These are phyloP conservation scores for Ophiocordyceps camponoti-leonardi DNA, from an alignment of 2,329 filamentous ascomycete species.

Conservation along the genomic window DNA sequence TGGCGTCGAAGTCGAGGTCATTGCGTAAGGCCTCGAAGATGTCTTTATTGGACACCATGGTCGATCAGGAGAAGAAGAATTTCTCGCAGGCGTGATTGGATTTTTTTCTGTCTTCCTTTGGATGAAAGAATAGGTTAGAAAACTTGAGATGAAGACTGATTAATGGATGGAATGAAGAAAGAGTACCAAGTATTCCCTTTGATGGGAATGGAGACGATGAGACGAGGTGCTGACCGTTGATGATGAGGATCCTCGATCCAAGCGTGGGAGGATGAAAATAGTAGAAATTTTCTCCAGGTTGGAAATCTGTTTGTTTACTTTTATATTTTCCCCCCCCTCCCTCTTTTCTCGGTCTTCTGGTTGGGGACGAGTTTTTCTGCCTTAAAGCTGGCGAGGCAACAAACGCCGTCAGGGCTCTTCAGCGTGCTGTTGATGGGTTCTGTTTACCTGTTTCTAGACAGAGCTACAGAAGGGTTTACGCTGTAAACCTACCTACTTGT, in stretches of 20 bases:
- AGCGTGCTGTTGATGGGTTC: not conserved
- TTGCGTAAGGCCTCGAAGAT: slow-evolving; percentile 8
- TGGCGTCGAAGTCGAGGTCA: slow-evolving; percentile 7
- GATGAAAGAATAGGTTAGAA: no score
- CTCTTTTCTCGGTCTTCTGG: no score
- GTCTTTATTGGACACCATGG: slow-evolving; percentile 6
- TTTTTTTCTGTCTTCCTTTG: no score
- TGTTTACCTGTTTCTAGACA: no score
- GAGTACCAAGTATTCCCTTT: no score
- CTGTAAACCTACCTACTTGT: no score
- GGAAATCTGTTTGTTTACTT: not conserved
- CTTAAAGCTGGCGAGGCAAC: not conserved
- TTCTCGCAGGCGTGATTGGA: no score
- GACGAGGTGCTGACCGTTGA: not conserved
- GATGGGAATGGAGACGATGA: not conserved
- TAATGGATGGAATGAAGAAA: not conserved
- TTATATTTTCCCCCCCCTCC: not conserved
- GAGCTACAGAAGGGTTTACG: no score
- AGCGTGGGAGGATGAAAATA: no score
- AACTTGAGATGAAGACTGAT: no score
- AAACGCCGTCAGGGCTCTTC: not conserved
- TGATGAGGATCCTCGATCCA: not conserved
- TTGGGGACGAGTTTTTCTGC: not conserved
- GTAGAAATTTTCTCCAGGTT: not conserved
- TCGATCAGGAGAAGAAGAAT: not conserved